A percentile compares a stretch with the other conserved stretches of the same genome.
phyloP scores from a whole-genome alignment of 768 basidiomycete species.

The Xerocomellus dryophilus region DNA sequence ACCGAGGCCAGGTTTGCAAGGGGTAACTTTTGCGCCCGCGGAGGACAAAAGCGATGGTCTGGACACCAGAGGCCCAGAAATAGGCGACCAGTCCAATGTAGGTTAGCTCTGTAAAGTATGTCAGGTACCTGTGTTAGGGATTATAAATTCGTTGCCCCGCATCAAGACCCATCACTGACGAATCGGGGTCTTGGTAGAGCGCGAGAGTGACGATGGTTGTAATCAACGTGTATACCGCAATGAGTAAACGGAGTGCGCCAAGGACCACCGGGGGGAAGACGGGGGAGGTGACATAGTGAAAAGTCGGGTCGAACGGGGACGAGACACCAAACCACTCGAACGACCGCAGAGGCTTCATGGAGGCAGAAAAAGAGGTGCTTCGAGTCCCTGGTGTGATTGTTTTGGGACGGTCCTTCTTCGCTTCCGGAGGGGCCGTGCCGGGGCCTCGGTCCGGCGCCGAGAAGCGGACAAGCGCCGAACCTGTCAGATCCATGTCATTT shows the following conservation, averaged over 20 bases:
- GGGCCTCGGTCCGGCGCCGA: too few species aligned
- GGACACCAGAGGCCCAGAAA: slow-evolving; percentile 55
- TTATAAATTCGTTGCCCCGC: not conserved
- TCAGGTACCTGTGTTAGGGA: slow-evolving; percentile 45
- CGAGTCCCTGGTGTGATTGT: not conserved
- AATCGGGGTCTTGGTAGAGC: slow-evolving; percentile 18
- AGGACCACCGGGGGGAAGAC: slow-evolving; percentile 44
- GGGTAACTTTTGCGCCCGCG: slow-evolving; percentile 42
- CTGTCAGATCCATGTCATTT: too few species aligned
- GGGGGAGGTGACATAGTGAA: slow-evolving; percentile 40
- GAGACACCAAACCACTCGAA: slow-evolving; percentile 33
- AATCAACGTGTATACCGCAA: slow-evolving; percentile 51
- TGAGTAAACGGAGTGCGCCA: slow-evolving; percentile 41
- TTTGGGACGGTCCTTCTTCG: not conserved
- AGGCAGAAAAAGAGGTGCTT: not conserved
- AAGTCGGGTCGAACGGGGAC: slow-evolving; percentile 40
- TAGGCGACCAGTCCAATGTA: slow-evolving; percentile 63
- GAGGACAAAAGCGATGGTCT: slow-evolving; percentile 45
- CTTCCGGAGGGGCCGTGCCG: too few species aligned
- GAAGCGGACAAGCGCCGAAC: too few species aligned
- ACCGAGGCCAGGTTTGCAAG: slow-evolving; percentile 56
- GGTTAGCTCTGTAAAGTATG: slow-evolving; percentile 63
- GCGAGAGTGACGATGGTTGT: slow-evolving; percentile 35
- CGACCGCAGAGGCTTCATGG: not conserved
- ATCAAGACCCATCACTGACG: slow-evolving; percentile 31